phyloP scores from a whole-genome alignment of 1,139 yeast genomes.

The Pichia sp. region DNA sequence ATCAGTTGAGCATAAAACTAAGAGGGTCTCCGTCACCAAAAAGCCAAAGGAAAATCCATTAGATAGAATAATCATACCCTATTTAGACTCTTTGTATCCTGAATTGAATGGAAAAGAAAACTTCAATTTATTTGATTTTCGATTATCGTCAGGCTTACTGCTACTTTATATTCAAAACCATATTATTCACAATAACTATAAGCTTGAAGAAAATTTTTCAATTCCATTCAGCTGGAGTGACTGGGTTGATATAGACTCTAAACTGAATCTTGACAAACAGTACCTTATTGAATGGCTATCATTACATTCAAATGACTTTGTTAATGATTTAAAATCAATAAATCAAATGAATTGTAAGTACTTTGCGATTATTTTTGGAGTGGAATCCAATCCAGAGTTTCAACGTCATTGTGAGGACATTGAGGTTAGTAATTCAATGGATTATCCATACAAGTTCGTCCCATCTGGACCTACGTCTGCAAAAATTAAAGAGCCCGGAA shows the following conservation, averaged over 20 bases:
- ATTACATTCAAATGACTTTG: conserved; percentile 9
- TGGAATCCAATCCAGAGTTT: conserved; percentile 13
- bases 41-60: no score
- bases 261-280: conserved; percentile 15
- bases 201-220: conserved; percentile 17
- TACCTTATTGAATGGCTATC: conserved; percentile 18
- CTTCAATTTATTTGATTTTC: conserved; percentile 20
- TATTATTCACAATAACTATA: conserved; percentile 12
- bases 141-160: conserved; percentile 23
- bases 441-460: conserved; percentile 21
- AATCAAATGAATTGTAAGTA: conserved; percentile 16
- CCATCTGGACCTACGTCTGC: conserved; percentile 14
- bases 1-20: no score
- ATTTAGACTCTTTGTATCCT: conserved; percentile 8
- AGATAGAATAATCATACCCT: conserved; percentile 12
- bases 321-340: conserved; percentile 8
- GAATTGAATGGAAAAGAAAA: background rate
- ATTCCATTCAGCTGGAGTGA: conserved; percentile 28
- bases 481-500: conserved; percentile 22
- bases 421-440: conserved; percentile 11
- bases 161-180: conserved; percentile 20
- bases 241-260: conserved; percentile 26
- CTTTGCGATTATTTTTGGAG: conserved; percentile 19
- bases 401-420: conserved; percentile 11
- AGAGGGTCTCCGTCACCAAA: no score